These are phyloP conservation scores for Saksenaea vasiformis DNA, from an alignment of 371 early-diverging fungal genomes.

Conservation along the genomic window DNA sequence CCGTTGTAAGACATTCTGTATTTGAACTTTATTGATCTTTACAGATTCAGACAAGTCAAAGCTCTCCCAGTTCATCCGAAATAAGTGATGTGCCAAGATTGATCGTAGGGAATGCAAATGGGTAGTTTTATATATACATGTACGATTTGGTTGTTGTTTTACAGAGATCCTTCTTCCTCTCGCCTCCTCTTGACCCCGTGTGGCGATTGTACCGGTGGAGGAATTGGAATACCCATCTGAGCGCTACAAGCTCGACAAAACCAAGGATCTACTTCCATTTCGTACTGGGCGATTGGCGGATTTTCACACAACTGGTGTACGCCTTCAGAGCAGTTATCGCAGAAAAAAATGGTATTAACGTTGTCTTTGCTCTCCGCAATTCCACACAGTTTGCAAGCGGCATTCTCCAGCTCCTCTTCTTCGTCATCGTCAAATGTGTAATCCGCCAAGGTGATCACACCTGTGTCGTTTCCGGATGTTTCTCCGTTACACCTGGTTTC, in stretches of 20 bases:
- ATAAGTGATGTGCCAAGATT: background rate
- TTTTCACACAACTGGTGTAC: constrained; percentile 50
- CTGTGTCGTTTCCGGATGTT: background rate
- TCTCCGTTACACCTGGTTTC: background rate
- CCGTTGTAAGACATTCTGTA: too few species aligned
- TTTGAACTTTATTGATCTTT: too few species aligned
- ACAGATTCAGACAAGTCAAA: background rate
- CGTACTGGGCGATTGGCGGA: constrained; percentile 38
- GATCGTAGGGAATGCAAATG: background rate
- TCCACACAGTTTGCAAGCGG: constrained; percentile 37
- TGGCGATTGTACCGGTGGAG: constrained; percentile 6
- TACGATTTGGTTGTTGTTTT: background rate
- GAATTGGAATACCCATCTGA: constrained; percentile 30
- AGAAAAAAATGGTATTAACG: constrained; percentile 47
- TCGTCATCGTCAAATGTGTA: constrained; percentile 38
- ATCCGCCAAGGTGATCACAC: constrained; percentile 35
- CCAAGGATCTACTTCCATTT: constrained; percentile 49
- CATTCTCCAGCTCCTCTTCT: constrained; percentile 24
- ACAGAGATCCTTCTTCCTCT: constrained; percentile 8
- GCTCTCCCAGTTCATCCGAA: too few species aligned
- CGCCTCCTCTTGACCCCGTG: constrained; percentile 19
- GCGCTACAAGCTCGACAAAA: constrained; percentile 41
- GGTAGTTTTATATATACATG: background rate
- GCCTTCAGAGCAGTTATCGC: constrained; percentile 42
- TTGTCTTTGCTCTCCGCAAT: constrained; percentile 34